Evolutionary conservation across 2,329 filamentous ascomycete species (phyloP), one percentile per base, ranked within the genome.

Genomic region (Pleoardoris graminearum): DNA sequence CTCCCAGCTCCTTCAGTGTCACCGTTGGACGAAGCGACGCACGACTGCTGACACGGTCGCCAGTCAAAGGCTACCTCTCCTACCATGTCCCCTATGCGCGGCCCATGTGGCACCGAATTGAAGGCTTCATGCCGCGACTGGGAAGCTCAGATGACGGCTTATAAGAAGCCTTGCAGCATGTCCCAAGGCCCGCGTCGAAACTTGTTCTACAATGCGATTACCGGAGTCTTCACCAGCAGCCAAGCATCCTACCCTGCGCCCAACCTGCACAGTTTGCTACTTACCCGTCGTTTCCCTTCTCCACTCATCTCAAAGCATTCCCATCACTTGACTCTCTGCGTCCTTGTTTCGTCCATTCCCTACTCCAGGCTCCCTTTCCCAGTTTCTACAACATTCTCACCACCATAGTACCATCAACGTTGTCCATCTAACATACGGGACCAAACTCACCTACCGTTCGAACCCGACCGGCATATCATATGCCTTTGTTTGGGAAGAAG

Each of bases 181-280:
- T 48, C 23, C n/a, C n/a, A n/a, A 22, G 33, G 23, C 22, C 46
- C 22, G 16, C 30, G 19, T 37, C 35, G 27, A 21, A 29, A 38
- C 8, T 30, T 25, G 36, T 22, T 53, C 44, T 49, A 48, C 49
- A 42, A 53, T 51, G 49, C 29, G 46, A 51, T 43, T 49, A 36
- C 53, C 49, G n/a, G 37, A 57, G 50, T 42, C 35, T 27, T 47
- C 36, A 46, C 53, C 25, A 48, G 33, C 29, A 54, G 7, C 44
- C 30, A 35, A 48, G 27, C 14, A 39, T 22, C 29, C 38, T 30
- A 23, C n/a, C 37, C 23, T 46, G 45, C 36, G n/a, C 30, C 32
- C 33, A 41, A 22, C 21, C 41, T 30, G 21, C 30, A 43, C 47
- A 12, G 54, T 57, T 57, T 54, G 54, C 51, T 60, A 44, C 36